These are phyloP conservation scores for Mortierella sp. DNA, from an alignment of 371 early-diverging fungal species.

Conservation along the genomic window DNA sequence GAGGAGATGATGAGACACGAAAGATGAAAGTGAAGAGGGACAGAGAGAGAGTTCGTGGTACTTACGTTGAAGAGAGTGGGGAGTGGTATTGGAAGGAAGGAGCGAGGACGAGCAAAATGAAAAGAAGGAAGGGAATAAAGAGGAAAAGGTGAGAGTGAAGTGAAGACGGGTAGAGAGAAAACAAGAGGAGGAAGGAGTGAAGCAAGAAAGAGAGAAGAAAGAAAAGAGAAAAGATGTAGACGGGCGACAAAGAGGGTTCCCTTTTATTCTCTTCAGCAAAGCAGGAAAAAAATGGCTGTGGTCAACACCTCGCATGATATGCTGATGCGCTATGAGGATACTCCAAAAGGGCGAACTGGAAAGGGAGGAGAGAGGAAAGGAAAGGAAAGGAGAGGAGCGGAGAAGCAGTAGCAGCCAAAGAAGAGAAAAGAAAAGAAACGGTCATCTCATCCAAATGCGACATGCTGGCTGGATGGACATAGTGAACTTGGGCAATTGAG, in stretches of 20 bases:
- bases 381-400: not conserved
- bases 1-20: not conserved
- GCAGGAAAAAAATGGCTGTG: not conserved
- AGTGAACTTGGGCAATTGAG: too few relatives aligned
- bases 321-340: not conserved
- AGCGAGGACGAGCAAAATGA: not conserved
- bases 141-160: not conserved
- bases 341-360: not conserved
- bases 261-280: not conserved
- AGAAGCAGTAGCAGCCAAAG: not conserved
- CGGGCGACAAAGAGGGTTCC: not conserved
- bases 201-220: not conserved
- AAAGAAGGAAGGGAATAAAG: not conserved
- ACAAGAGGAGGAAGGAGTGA: not conserved
- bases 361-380: not conserved
- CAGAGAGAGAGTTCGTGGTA: not conserved
- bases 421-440: not conserved
- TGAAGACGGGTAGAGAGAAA: not conserved
- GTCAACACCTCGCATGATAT: not conserved
- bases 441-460: not conserved
- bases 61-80: conserved; percentile 13
- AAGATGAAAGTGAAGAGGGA: not conserved
- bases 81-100: not conserved
- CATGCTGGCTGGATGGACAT: too few relatives aligned
- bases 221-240: not conserved